phyloP scores from a whole-genome alignment of 139 green algal species.

The Gonium pectorale region DNA sequence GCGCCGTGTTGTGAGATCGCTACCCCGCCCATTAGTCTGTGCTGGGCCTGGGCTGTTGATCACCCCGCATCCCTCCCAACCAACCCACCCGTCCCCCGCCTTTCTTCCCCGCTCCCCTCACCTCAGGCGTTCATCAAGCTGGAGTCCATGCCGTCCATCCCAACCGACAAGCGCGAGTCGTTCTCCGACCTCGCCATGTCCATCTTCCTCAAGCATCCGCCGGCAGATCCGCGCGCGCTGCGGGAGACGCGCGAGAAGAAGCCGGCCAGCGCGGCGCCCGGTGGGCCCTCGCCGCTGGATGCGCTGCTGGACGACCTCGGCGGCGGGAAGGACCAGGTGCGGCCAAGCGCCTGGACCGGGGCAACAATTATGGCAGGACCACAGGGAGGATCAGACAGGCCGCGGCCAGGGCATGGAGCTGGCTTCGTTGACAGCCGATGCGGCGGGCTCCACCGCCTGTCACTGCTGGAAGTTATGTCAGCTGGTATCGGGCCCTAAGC shows the following conservation, averaged over 20 bases:
- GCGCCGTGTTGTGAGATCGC: too few relatives aligned
- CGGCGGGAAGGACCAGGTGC: slow-evolving; percentile 57
- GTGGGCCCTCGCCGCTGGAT: slow-evolving; percentile 44
- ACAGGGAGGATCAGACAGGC: too few relatives aligned
- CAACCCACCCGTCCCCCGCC: not conserved
- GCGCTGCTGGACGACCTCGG: slow-evolving; percentile 63
- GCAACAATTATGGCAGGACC: too few relatives aligned
- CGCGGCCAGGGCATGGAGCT: too few relatives aligned
- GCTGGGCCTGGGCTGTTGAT: too few relatives aligned
- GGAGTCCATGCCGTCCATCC: slow-evolving; percentile 65
- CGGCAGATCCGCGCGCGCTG: slow-evolving; percentile 70
- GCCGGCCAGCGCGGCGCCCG: not conserved
- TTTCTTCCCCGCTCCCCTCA: not conserved
- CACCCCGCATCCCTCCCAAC: not conserved
- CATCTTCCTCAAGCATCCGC: slow-evolving; percentile 80
- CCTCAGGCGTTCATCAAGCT: slow-evolving; percentile 84
- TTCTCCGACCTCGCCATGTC: slow-evolving; percentile 80
- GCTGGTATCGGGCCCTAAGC: too few relatives aligned
- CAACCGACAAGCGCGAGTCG: slow-evolving; percentile 53
- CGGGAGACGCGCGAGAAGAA: slow-evolving; percentile 43
- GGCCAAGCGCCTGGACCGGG: not conserved
- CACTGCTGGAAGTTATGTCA: too few relatives aligned
- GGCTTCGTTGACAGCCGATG: too few relatives aligned
- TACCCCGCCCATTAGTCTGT: too few relatives aligned
- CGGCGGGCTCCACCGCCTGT: too few relatives aligned